Evolutionary conservation across 768 basidiomycete species (phyloP).

Genomic region (Rhizopogon rudus): DNA sequence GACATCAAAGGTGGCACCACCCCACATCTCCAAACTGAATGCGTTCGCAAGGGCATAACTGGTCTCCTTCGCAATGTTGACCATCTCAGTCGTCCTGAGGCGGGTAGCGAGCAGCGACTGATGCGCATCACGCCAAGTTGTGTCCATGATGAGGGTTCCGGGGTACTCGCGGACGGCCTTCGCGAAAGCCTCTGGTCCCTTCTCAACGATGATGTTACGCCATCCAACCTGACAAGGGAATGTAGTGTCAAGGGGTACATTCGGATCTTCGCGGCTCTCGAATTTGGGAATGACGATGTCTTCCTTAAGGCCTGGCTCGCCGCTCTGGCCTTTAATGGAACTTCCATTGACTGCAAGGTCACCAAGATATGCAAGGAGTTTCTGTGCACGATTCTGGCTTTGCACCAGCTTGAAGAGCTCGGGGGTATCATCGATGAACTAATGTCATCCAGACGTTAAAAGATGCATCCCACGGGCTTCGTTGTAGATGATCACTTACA

Average conservation of each 20-base stretch:
- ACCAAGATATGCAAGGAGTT: slow-evolving; percentile 93
- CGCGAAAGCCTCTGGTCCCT: slow-evolving; percentile 97
- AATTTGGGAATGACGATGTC: slow-evolving; percentile 84
- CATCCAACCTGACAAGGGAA: slow-evolving; percentile 86
- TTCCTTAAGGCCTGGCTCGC: slow-evolving; percentile 90
- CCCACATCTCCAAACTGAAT: slow-evolving; percentile 98
- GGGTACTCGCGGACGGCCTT: slow-evolving; percentile 97
- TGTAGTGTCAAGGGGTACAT: slow-evolving; percentile 73
- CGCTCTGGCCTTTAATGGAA: slow-evolving; percentile 93
- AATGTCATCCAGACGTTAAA: slow-evolving; percentile 4
- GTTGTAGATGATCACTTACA: slow-evolving; percentile 30
- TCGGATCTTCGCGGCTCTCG: slow-evolving; percentile 71
- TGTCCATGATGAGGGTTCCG: slow-evolving; percentile 95
- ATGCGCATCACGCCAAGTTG: slow-evolving; percentile 99
- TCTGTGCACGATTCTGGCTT: slow-evolving; percentile 97
- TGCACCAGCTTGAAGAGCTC: slow-evolving; percentile 98
- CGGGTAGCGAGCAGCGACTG: slow-evolving; percentile 97
- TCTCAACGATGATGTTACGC: slow-evolving; percentile 98
- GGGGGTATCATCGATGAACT: slow-evolving; percentile 99
- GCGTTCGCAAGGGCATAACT: slow-evolving; percentile 93
- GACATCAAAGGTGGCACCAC: slow-evolving; percentile 98
- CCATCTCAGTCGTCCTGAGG: slow-evolving; percentile 94
- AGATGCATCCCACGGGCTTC: neutral
- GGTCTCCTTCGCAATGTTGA: slow-evolving; percentile 97
- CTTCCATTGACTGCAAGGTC: slow-evolving; percentile 98